Percentiles rank a stretch among this genome's conserved stretches.
Conservation (phyloP, 768 basidiomycete species). For the Russula griseocarnosa region DNA sequence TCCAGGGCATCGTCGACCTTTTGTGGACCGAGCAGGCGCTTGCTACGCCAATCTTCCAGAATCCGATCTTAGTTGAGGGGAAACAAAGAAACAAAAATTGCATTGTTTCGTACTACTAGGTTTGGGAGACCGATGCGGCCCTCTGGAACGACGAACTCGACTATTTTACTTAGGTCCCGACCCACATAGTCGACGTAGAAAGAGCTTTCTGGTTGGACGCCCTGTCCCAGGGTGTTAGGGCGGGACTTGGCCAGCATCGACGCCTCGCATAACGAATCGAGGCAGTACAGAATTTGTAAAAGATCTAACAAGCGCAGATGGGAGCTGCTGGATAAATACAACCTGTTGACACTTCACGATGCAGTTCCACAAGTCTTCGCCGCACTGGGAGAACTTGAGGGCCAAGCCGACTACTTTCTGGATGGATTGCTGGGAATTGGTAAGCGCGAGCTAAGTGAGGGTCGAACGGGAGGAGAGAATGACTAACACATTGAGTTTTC, state of each 20-base stretch:
- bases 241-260: conserved; percentile 65
- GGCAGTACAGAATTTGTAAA: conserved; percentile 74
- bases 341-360: conserved; percentile 88
- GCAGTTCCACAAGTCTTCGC: conserved; percentile 93
- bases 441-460: conserved; percentile 31
- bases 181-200: conserved; percentile 76
- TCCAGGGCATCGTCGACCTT: conserved; percentile 68
- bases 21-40: conserved; percentile 77
- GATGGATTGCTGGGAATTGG: conserved; percentile 80
- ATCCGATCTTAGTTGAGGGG: conserved; percentile 48
- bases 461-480: neutral
- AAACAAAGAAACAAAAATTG: neutral
- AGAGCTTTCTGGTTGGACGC: conserved; percentile 39
- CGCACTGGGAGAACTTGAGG: conserved; percentile 76
- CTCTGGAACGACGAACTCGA: conserved; percentile 82
- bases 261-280: conserved; percentile 82
- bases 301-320: neutral
- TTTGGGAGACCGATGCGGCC: conserved; percentile 87
- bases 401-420: conserved; percentile 84
- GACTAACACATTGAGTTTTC: conserved; percentile 62
- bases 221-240: conserved; percentile 40
- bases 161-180: conserved; percentile 72
- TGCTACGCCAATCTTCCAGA: conserved; percentile 85
- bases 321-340: conserved; percentile 23
- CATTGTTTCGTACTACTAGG: conserved; percentile 77